Base-by-base conservation (phyloP, 2,329 filamentous ascomycete species). In the Pyrenochaeta sp. region DNA sequence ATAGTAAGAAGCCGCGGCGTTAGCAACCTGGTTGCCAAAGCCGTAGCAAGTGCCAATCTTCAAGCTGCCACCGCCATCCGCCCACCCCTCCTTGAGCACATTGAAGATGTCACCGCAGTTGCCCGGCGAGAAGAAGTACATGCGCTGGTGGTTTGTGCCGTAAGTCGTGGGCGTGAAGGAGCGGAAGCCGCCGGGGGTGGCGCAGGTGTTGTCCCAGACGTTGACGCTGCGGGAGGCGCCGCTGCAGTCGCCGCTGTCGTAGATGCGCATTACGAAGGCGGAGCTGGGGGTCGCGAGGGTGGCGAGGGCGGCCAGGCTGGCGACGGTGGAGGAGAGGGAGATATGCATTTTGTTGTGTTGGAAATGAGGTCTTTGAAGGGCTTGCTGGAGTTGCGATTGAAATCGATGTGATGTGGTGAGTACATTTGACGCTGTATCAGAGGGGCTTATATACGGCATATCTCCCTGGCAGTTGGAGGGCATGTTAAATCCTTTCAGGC, bases 121-220 rank as follows among this genome's bases (percentile, higher is more conserved):
- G 21, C 31, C 29, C 8, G 38, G 38, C 11, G 21, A 17, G 21
- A 41, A 41, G 29, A 41, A 41, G 38, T 41, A 41, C 13, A 20
- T 30, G 13, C 26, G 13, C 19, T 43, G 40, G 15, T 37, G 40
- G 8, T 9, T 29, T 13, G 23, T 32, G 19, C 32, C 40, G 18
- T 36, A 43, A 19, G 26, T 35, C 6, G 14, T 35, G 11, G 31
- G 24, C n/a, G 10, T 27, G 40, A 29, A 43, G 32, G 32, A 43
- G 23, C 22, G n/a, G 34, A 43, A 43, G 18, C 40, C 19, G 7
- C 35, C 24, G 18, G 15, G 18, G 18, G 30, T 22, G 10, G 40
- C 40, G 21, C 40, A 43, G 22, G 40, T 43, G 32, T 43, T 36
- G 40, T 43, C 32, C 40, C 23, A 37, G 6, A 43, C 26, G 22